These are phyloP conservation scores for Beta lomatogona DNA, from an alignment of 179 eudicot species.

Conservation along the genomic window DNA sequence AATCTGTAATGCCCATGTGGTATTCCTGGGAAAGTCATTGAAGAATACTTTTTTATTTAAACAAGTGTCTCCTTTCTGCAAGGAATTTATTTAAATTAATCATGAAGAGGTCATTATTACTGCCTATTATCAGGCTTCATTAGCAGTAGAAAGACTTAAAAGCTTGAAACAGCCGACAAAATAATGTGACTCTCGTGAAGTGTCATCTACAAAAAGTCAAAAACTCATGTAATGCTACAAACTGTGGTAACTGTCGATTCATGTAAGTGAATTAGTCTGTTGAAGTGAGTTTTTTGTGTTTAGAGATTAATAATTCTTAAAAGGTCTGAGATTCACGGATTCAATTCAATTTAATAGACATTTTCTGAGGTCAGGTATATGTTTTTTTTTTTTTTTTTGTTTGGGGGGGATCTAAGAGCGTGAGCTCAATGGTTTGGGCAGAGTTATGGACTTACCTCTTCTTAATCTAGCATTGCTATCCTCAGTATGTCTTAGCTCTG, in stretches of 20 bases:
- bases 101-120: background rate
- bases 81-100: background rate
- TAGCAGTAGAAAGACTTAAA: background rate
- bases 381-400: constrained; percentile 34
- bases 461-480: no score
- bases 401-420: no score
- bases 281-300: background rate
- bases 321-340: background rate
- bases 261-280: background rate
- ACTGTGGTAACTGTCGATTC: background rate
- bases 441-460: no score
- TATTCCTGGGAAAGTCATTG: background rate
- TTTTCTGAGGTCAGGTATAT: background rate
- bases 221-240: background rate
- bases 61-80: constrained; percentile 17
- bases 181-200: background rate
- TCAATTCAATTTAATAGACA: background rate
- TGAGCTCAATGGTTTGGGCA: no score
- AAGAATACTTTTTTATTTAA: background rate
- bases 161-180: background rate
- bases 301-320: background rate
- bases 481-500: no score
- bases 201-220: constrained; percentile 40
- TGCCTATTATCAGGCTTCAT: background rate
- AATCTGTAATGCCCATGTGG: background rate